These are phyloP conservation scores for Cubamyces lactineus DNA, from an alignment of 768 basidiomycete species.

Conservation along the genomic window DNA sequence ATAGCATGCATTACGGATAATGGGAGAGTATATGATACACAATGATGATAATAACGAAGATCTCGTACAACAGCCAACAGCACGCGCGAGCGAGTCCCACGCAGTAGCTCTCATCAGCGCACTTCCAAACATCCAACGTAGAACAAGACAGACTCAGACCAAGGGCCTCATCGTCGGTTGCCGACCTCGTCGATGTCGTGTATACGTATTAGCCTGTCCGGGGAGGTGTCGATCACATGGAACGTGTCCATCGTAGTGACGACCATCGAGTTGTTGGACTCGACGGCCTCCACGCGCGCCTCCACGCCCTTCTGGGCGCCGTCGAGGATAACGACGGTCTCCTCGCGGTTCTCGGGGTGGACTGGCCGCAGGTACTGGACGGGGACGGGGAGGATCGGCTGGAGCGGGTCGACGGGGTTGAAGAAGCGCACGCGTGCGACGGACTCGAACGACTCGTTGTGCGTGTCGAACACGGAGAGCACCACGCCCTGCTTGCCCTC, in stretches of 20 bases:
- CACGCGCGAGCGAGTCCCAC: background rate
- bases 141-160: too few relatives aligned
- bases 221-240: constrained; percentile 27
- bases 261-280: constrained; percentile 16
- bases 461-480: constrained; percentile 30
- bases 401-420: constrained; percentile 22
- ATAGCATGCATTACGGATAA: background rate
- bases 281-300: constrained; percentile 26
- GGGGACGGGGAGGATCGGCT: constrained; percentile 28
- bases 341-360: constrained; percentile 26
- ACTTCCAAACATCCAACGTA: too few relatives aligned
- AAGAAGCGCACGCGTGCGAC: constrained; percentile 31
- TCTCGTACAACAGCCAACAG: constrained; percentile 11
- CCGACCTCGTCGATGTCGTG: constrained; percentile 23
- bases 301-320: constrained; percentile 27
- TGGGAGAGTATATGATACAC: constrained; percentile 6
- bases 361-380: constrained; percentile 31
- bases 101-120: too few relatives aligned
- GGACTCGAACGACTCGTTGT: constrained; percentile 28
- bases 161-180: constrained; percentile 11
- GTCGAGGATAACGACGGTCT: constrained; percentile 25
- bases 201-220: constrained; percentile 25
- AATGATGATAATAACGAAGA: background rate
- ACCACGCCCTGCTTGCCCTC: constrained; percentile 33
- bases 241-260: constrained; percentile 21